Percentiles rank a stretch among this genome's conserved stretches.
These are phyloP conservation scores for Phoma sp. DNA, from an alignment of 2,329 filamentous ascomycete genomes.

Conservation along the genomic window DNA sequence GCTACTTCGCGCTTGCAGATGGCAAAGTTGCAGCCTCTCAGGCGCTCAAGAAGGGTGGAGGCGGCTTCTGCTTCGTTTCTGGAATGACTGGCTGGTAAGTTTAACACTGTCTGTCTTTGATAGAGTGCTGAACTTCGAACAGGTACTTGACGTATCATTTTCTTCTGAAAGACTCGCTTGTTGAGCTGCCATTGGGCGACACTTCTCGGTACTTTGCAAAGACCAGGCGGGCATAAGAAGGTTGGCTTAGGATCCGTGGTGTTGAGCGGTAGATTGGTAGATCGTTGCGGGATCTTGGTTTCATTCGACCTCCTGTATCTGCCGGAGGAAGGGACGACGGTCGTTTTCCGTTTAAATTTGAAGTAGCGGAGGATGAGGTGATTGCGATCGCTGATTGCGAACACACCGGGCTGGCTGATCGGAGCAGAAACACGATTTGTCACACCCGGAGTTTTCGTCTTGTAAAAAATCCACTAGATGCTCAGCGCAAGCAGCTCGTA, in stretches of 20 bases:
- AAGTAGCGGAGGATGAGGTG: constrained; percentile 9
- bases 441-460: too few relatives aligned
- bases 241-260: background rate
- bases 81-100: constrained; percentile 52
- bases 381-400: constrained; percentile 12
- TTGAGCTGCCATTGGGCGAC: constrained; percentile 34
- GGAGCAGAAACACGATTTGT: too few relatives aligned
- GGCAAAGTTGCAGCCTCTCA: constrained; percentile 43
- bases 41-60: constrained; percentile 54
- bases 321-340: background rate
- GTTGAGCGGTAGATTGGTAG: background rate
- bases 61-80: constrained; percentile 55
- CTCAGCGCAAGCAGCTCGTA: too few relatives aligned
- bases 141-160: constrained; percentile 35
- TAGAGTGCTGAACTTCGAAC: background rate
- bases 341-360: background rate
- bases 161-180: constrained; percentile 33
- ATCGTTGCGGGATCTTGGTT: background rate
- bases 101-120: background rate
- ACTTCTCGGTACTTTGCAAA: constrained; percentile 39
- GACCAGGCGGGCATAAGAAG: constrained; percentile 14
- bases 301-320: background rate
- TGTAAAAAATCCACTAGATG: too few relatives aligned
- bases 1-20: constrained; percentile 56
- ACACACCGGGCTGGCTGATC: background rate